Evolutionary conservation across 2,329 filamentous ascomycete genomes (phyloP), one percentile per base, ranked within the genome.

Genomic region (Mariannaea elegans): DNA sequence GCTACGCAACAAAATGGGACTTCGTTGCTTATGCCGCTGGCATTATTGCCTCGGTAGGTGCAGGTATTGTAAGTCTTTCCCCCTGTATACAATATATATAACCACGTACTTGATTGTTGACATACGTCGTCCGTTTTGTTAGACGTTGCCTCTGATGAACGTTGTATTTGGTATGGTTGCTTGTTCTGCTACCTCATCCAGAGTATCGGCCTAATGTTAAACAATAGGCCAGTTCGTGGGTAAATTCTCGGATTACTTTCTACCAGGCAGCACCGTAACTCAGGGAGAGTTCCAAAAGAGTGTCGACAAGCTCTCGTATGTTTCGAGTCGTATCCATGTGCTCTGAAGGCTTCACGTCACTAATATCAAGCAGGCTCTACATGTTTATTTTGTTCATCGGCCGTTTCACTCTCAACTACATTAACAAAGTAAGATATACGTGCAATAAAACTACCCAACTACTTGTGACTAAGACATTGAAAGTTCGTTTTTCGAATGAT

Each of bases 321-420:
- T 65, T 29, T 7, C 4, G 27, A 14, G 14, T 8, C 7, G 27
- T n/a, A 7, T 14, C 14, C 23, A 29, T 21, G 16, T 38, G 14
- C 3, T 16, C 3, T n/a, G 5, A 23, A 18, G n/a, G 19, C 4
- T 16, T 13, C 7, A 24, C 6, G 21, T 44, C 46, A 12, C 59
- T 65, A 18, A 57, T 19, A 3, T 41, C 39, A 16, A 24, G 21
- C 60, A 87, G 84, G 2, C 76, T 93, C 0, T 91, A 88, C 73
- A 87, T 93, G 68, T 84, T 93, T 54, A 86, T 87, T 55, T 78
- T 93, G 7, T 93, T 93, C 72, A 74, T 93, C 38, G 89, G 78
- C 13, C 86, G 89, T 46, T 88, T 91, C 65, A 70, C 77, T 16
- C 76, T 91, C 38, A 85, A 84, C 60, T 92, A 91, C 63, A 77